Evolutionary conservation across 371 early-diverging fungal species (phyloP), one percentile per base, ranked within the genome.

Genomic region (Mucor saturninus): DNA sequence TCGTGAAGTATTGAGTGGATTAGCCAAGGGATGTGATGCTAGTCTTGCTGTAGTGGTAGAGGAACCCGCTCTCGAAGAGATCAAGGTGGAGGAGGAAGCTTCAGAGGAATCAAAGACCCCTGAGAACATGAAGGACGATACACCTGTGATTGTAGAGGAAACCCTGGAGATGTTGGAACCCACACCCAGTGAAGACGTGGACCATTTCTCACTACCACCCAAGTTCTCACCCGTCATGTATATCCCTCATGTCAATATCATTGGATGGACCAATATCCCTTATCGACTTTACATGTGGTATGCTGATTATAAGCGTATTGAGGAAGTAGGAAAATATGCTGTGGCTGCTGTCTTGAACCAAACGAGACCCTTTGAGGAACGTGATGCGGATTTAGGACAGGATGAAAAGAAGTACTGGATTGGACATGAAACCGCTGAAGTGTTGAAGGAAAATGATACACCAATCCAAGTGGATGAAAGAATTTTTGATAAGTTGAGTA

Each of bases 181-280:
- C 32, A 14, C 13, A 2, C 10, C 56, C 39, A 56, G 59, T 4
- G 29, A 42, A 10, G 48, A 59, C 15, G 59, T 75, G 46, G 71
- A 77, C 21, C 51, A 72, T 45, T 81, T 84, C 56, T 81, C 82
- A 51, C 50, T 84, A 35, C 83, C 84, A 26, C 64, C 83, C 9
- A 72, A 76, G 7, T 65, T 88, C 13, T 81, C 84, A 21, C 81
- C 87, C 43, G 67, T 89, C n/a, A 84, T 86, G 56, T 89, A 86
- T 62, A 76, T 89, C 54, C 88, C 85, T 32, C 86, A 86, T 61
- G 76, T 84, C 54, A 89, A 89, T 64, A 76, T 87, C 50, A 83
- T 83, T 62, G 89, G 89, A 39, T 87, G 88, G 87, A 71, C 72
- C 35, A 88, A 87, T 60, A 75, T 87, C 54, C 88, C 86, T 40